A percentile compares a stretch with the other conserved stretches of the same genome.
phyloP scores from a whole-genome alignment of 768 basidiomycete species.

The Boletus insuetus region DNA sequence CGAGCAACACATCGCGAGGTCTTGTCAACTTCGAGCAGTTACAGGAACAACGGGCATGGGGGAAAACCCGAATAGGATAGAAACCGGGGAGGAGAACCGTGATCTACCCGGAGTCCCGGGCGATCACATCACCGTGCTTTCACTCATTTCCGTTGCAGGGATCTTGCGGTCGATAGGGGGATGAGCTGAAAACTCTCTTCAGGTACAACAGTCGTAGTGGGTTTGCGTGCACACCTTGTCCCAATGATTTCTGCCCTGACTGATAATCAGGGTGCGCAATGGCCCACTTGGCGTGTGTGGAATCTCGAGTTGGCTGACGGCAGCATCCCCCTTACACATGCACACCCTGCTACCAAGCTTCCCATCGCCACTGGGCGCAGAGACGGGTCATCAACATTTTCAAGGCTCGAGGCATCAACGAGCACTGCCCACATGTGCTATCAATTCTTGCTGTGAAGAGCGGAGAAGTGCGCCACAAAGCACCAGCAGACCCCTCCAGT shows the following conservation, averaged over 20 bases:
- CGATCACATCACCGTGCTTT: not conserved
- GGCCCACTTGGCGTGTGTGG: not conserved
- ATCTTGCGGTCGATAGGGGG: not conserved
- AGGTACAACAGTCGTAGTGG: slow-evolving; percentile 2
- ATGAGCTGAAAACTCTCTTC: slow-evolving; percentile 8
- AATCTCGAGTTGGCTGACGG: slow-evolving; percentile 12
- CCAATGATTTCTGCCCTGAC: not conserved
- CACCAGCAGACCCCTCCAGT: not conserved
- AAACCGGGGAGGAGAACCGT: not conserved
- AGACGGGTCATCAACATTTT: not conserved
- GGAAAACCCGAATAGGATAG: not conserved
- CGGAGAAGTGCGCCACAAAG: not conserved
- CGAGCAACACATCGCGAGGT: not conserved
- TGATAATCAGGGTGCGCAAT: not conserved
- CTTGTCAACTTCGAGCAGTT: not conserved
- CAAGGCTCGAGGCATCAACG: not conserved
- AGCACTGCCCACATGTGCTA: not conserved
- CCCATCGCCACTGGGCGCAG: not conserved
- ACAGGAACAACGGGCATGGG: not conserved
- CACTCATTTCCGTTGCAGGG: not conserved
- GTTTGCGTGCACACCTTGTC: not conserved
- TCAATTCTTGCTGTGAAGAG: slow-evolving; percentile 1
- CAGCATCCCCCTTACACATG: not conserved
- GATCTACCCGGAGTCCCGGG: not conserved
- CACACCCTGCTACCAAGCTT: not conserved